A percentile compares a stretch with the other conserved stretches of the same genome.
Conservation (phyloP, 306 rosid species). For the Lithocarpus polystachyus region DNA sequence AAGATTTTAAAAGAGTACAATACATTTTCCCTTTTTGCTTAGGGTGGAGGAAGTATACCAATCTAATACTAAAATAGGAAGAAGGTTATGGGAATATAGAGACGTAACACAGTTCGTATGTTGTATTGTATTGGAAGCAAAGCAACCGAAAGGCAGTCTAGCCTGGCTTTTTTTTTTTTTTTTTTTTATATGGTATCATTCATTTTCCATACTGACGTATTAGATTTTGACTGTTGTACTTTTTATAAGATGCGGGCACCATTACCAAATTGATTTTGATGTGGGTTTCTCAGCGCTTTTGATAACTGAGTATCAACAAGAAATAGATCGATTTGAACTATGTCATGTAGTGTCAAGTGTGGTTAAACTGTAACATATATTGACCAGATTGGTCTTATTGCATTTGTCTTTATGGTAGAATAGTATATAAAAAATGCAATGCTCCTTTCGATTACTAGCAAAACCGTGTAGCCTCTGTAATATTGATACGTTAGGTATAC, state of each 20-base stretch:
- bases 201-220: neutral
- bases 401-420: too few species aligned
- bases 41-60: too few species aligned
- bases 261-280: too few species aligned
- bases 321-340: neutral
- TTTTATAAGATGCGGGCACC: too few species aligned
- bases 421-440: too few species aligned
- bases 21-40: too few species aligned
- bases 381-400: neutral
- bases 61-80: neutral
- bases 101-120: conserved; percentile 23
- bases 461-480: too few species aligned
- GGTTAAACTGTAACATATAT: neutral
- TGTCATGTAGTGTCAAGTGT: neutral
- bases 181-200: too few species aligned
- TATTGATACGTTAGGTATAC: too few species aligned
- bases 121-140: conserved; percentile 65
- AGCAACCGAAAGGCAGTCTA: conserved; percentile 34
- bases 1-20: too few species aligned
- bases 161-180: too few species aligned
- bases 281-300: neutral
- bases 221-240: neutral
- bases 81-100: conserved; percentile 7
- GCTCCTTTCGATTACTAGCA: too few species aligned
- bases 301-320: neutral